phyloP scores from a whole-genome alignment of 2,329 filamentous ascomycete genomes.

The Myriosclerotinia curreyana region DNA sequence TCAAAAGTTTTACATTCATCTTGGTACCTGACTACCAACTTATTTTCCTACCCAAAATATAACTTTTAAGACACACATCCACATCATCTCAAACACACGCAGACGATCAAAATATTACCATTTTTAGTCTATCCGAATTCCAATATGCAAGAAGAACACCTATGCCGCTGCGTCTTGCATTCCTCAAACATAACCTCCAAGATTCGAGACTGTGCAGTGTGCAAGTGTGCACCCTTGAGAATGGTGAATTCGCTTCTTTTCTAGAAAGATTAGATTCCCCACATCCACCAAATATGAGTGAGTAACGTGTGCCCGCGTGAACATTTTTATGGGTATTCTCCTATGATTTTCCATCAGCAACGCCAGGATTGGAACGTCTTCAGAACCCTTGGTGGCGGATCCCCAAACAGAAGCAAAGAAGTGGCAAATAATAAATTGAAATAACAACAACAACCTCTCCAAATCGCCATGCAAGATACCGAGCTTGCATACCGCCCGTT shows the following conservation, averaged over 20 bases:
- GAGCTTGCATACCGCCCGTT: too few relatives aligned
- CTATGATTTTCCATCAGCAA: too few relatives aligned
- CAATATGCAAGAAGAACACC: constrained; percentile 2
- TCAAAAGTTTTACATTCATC: background rate
- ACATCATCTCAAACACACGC: background rate
- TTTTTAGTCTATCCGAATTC: too few relatives aligned
- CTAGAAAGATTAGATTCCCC: background rate
- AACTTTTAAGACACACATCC: background rate
- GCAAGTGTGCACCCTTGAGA: background rate
- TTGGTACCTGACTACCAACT: constrained; percentile 19
- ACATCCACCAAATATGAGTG: background rate
- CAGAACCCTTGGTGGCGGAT: background rate
- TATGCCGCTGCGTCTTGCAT: too few relatives aligned
- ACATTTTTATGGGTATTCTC: constrained; percentile 4
- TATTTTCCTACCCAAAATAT: constrained; percentile 17
- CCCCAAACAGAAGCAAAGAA: too few relatives aligned
- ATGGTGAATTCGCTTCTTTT: background rate
- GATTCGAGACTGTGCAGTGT: constrained; percentile 3
- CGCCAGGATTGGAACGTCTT: background rate
- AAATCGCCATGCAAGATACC: background rate
- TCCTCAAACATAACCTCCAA: background rate
- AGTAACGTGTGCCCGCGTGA: constrained; percentile 11
- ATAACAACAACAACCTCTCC: background rate
- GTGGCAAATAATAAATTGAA: background rate
- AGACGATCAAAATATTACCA: background rate